Base-by-base conservation (phyloP, 2,329 filamentous ascomycete species). In the Fusarium tjaetaba region DNA sequence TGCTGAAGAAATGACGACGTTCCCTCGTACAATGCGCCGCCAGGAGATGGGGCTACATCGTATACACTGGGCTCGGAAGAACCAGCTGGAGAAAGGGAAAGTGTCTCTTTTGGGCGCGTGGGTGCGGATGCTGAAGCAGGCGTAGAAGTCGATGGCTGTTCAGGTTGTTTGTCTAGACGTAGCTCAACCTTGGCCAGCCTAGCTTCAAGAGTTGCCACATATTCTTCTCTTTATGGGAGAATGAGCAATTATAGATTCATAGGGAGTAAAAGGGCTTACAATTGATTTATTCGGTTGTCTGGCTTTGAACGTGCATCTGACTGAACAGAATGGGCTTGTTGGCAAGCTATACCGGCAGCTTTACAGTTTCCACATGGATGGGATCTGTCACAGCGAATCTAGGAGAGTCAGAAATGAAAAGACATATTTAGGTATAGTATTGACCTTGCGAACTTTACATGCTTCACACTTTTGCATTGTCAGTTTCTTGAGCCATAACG, bases 401-500 rank as follows among this genome's bases (percentile, higher is more conserved):
- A 24, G 16, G 7, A 11, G 1, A n/a, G 24, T 53, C 28, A 24
- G 15, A 5, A 14, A 4, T 4, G 6, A 11, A 26, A 10, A 41
- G 8, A 5, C 11, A 5, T 16, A 20, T 1, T n/a, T 55, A 4
- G 3, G 0, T 18, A n/a, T n/a, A 24, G 6, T 4, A 42, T 24
- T 36, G 52, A 68, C 71, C 70, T 73, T 73, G 42, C 71, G 67
- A 26, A 73, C 52, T 32, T 73, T 73, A 24, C 71, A 73, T 14
- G 57, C 71, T 59, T 73, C 70, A 34, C 71, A 73, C 71, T 73
- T 30, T 61, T 51, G 24, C 20, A 14, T 45, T 20, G 61, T 71
- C 43, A 72, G 57, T n/a, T 9, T 52, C 16, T 7, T 18, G 34
- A 30, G 46, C 28, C 20, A 41, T 18, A 28, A 36, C 26, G n/a